Evolutionary conservation across 495 filamentous ascomycete species (phyloP), one percentile per base, ranked within the genome.

Genomic region (Penicillium roqueforti): DNA sequence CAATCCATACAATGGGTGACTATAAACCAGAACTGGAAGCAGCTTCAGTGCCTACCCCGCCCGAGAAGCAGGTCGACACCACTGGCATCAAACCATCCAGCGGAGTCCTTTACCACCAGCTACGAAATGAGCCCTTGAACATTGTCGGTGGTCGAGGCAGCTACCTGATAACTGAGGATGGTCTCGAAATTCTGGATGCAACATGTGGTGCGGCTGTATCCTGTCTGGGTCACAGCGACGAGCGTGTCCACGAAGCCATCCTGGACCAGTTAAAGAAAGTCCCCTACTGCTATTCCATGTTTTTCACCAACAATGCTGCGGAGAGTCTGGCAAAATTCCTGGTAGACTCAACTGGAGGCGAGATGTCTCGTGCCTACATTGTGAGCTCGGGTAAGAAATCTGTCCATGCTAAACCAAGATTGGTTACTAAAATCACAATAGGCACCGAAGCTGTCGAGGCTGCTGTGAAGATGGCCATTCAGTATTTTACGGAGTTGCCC

Each of bases 371-470:
- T 47, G 75, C 63, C 1, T 74, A 70, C 36, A 68, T 76, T 47
- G 65, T 74, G 18, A 74, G 70, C 62, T 86, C 82, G 3, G 85
- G 67, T 68, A 49, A 11, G 41, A 28, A 9, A 10, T 4, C 20
- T 37, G 1, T 28, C 25, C 7, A 28, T 9, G 7, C 19, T 16
- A 0, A 13, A 18, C 11, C 20, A 19, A 44, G 18, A 18, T 8
- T 29, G 1, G 29, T 43, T 4, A 18, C 53, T 55, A 26, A 55
- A 6, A 11, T n/a, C 10, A n/a, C 5, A 8, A 58, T 38, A 63
- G 71, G 84, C 1, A 83, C 78, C 29, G 85, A 88, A 62, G 83
- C 85, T 5, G 79, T 85, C 47, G 85, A 88, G 50, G 79, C 81
- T 0, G 75, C 84, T 6, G 65, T 84, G 40, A 86, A 86, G 56